Conservation (phyloP, 2,329 filamentous ascomycete genomes). For the Monilinia fructigena region DNA sequence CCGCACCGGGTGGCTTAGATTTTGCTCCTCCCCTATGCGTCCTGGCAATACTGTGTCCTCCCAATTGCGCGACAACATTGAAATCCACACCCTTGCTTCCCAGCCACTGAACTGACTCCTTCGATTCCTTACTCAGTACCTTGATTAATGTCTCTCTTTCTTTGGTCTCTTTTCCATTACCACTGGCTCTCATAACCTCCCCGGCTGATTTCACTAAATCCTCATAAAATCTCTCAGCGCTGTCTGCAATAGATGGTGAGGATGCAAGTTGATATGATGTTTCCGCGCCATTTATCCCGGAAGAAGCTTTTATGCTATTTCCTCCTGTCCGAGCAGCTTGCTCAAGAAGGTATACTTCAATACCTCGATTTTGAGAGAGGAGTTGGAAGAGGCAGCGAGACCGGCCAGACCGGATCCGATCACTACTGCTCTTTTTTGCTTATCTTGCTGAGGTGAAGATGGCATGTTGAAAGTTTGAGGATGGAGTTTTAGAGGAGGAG, state of each 20-base stretch:
- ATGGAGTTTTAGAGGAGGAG: neutral
- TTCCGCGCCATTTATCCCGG: conserved; percentile 62
- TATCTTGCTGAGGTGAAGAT: neutral
- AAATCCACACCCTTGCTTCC: conserved; percentile 57
- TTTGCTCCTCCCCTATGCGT: conserved; percentile 58
- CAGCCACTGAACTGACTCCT: conserved; percentile 55
- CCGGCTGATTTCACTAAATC: conserved; percentile 61
- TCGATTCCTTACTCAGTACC: conserved; percentile 50
- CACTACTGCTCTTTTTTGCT: conserved; percentile 48
- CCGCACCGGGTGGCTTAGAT: conserved; percentile 54
- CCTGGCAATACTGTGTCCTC: conserved; percentile 55
- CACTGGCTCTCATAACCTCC: conserved; percentile 25
- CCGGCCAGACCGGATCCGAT: conserved; percentile 66
- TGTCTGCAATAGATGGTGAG: conserved; percentile 41
- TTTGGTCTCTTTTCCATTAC: neutral
- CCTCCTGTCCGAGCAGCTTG: conserved; percentile 59
- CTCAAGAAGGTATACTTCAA: conserved; percentile 58
- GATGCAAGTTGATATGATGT: conserved; percentile 53
- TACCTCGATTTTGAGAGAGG: conserved; percentile 46
- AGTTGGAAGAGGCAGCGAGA: conserved; percentile 59
- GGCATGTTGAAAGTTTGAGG: neutral
- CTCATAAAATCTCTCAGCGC: conserved; percentile 45
- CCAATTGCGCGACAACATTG: conserved; percentile 56
- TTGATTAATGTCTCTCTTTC: conserved; percentile 48
- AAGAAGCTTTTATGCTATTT: conserved; percentile 66